Conservation (phyloP, 75 land plant species). For the Cupressus sempervirens region DNA sequence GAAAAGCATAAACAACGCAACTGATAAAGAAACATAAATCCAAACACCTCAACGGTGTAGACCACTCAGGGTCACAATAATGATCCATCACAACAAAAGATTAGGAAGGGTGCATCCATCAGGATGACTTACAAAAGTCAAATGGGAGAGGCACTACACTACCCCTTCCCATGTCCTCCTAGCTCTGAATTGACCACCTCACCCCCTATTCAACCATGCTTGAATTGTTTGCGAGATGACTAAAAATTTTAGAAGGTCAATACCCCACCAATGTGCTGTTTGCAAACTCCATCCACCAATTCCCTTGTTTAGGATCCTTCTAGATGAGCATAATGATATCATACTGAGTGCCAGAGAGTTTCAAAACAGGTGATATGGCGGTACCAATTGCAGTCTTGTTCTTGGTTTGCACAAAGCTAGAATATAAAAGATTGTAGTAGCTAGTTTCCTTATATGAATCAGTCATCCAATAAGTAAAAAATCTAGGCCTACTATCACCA, state of each 20-base stretch:
- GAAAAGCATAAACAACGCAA: too few species aligned
- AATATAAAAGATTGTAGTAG: conserved; percentile 77
- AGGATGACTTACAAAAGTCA: too few species aligned
- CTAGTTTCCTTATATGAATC: conserved; percentile 77
- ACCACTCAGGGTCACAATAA: too few species aligned
- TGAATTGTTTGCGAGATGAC: conserved; percentile 71
- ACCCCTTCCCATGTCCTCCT: conserved; percentile 59
- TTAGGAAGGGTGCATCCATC: too few species aligned
- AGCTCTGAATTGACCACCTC: conserved; percentile 68
- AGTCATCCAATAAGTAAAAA: too few species aligned
- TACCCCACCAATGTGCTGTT: conserved; percentile 69
- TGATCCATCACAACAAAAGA: too few species aligned
- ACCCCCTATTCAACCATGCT: conserved; percentile 94
- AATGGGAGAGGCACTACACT: too few species aligned
- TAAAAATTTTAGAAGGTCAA: conserved; percentile 83
- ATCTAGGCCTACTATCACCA: too few species aligned
- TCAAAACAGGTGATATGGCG: conserved; percentile 66
- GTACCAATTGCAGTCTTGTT: conserved; percentile 70
- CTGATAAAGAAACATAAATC: too few species aligned
- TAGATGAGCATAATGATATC: conserved; percentile 81
- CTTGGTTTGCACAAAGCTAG: conserved; percentile 72
- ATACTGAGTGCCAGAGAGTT: conserved; percentile 37
- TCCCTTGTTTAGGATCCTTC: conserved; percentile 66
- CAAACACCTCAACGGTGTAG: too few species aligned
- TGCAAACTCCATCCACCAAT: conserved; percentile 93